Conservation (phyloP, 345 rosid genomes). For the Noccaea caerulescens region DNA sequence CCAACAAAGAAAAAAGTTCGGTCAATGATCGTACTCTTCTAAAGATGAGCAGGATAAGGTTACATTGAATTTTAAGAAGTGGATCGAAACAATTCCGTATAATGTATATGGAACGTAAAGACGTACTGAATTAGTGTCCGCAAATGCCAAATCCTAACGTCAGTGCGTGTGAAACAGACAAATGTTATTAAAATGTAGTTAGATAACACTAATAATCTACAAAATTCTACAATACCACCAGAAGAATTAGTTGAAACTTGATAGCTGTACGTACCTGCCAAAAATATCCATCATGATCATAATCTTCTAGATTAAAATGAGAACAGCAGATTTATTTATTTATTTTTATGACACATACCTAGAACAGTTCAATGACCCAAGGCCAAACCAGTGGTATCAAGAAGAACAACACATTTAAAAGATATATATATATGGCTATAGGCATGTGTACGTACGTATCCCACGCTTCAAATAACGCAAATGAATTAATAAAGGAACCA, state of each 20-base stretch:
- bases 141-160: slow-evolving; percentile 17
- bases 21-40: neutral
- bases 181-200: neutral
- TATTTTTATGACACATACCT: too few relatives aligned
- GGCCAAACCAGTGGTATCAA: too few relatives aligned
- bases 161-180: slow-evolving; percentile 6
- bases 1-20: too few relatives aligned
- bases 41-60: neutral
- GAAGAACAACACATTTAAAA: too few relatives aligned
- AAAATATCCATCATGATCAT: slow-evolving; percentile 24
- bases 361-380: too few relatives aligned
- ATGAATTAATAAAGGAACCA: neutral
- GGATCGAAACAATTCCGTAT: slow-evolving; percentile 7
- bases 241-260: slow-evolving; percentile 29
- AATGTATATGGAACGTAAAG: slow-evolving; percentile 5
- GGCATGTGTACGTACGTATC: slow-evolving; percentile 11
- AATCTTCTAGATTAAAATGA: too few relatives aligned
- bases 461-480: slow-evolving; percentile 7
- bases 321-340: too few relatives aligned
- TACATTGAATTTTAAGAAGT: neutral
- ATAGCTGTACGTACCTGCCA: slow-evolving; percentile 11
- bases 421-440: neutral
- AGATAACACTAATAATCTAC: slow-evolving; percentile 18
- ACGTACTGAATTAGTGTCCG: slow-evolving; percentile 22
- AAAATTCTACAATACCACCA: slow-evolving; percentile 21